These are phyloP conservation scores for Cyclostephanos invisitatus DNA, from an alignment of 108 stramenopile genomes.

Conservation along the genomic window DNA sequence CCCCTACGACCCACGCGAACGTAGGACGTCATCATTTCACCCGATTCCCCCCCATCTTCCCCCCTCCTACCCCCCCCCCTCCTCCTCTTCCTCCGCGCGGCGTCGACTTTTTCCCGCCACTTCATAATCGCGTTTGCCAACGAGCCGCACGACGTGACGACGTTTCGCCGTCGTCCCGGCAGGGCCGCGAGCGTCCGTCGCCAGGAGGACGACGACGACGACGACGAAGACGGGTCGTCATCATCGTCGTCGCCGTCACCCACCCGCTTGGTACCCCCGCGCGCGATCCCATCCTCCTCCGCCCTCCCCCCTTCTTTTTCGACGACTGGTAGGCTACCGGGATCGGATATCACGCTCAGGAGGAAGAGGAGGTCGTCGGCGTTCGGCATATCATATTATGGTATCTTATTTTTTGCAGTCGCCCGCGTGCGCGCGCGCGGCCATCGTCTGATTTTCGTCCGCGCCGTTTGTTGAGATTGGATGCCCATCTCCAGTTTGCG, in stretches of 20 bases:
- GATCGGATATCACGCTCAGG: conserved; percentile 24
- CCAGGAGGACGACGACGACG: background rate
- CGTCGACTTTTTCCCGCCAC: background rate
- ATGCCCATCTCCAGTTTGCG: no score
- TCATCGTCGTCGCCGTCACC: no score
- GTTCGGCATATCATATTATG: no score
- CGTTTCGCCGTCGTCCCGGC: background rate
- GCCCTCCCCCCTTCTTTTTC: background rate
- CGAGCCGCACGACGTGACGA: background rate
- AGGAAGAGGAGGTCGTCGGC: conserved; percentile 37
- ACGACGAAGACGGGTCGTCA: no score
- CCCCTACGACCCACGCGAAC: no score
- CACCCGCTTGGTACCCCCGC: no score
- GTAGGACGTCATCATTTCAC: no score
- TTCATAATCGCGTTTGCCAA: background rate
- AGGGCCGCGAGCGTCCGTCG: conserved; percentile 2
- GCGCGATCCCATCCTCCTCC: background rate
- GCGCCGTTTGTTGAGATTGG: no score
- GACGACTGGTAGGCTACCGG: conserved; percentile 9
- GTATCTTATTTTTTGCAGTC: no score
- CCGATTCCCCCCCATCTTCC: no score
- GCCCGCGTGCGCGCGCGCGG: no score
- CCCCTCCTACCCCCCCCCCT: background rate
- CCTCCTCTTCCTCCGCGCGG: background rate
- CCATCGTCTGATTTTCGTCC: no score